Base-by-base conservation (phyloP, 2,329 filamentous ascomycete genomes). In the Fusarium sp. region DNA sequence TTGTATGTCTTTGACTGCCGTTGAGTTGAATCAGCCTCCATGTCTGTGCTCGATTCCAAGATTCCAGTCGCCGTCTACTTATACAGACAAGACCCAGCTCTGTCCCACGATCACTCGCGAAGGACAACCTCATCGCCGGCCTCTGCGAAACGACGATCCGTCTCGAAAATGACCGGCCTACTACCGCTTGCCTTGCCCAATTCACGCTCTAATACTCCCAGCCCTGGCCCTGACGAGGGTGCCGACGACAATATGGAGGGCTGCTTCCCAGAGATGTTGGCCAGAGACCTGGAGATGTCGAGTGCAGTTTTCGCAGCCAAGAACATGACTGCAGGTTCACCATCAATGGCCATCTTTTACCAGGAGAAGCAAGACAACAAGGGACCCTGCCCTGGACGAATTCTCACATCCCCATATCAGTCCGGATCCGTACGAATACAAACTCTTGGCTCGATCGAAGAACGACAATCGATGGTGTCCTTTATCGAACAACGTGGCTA, bases 221-320 rank as follows among this genome's bases (percentile, higher is more conserved):
- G 53, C 53, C 70, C 67, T 17, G 65, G 75, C 10, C 59, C 70
- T 16, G 72, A 69, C 49, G 75, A 79, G 36, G 78, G 80, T 20
- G 70, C 63, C 36, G 77, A 82, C 60, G 71, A 80, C 79, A 75
- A 75, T 20, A 74, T 77, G 53, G 72, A 77, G 12, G 81, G 84
- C 77, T 90, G 86, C 79, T 81, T 91, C 20, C 87, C 89, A 3
- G 89, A 91, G 79, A 74, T 89, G 42, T 81, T 91, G n/a, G 88
- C 85, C 8, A 84, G 83, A 67, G 88, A 91, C 70, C 80, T 90
- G 53, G 86, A 89, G 75, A 75, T 83, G 24, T 89, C 86, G 20
- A 81, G 81, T 59, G 80, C 82, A 11, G 77, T 88, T 29, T 90
- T 90, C 64, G 80, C 80, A 29, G 83, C 87, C 16, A 87, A 82